A percentile compares a stretch with the other conserved stretches of the same genome.
phyloP scores from a whole-genome alignment of 176 grass and related monocot species.

The Aegilops speltoides region DNA sequence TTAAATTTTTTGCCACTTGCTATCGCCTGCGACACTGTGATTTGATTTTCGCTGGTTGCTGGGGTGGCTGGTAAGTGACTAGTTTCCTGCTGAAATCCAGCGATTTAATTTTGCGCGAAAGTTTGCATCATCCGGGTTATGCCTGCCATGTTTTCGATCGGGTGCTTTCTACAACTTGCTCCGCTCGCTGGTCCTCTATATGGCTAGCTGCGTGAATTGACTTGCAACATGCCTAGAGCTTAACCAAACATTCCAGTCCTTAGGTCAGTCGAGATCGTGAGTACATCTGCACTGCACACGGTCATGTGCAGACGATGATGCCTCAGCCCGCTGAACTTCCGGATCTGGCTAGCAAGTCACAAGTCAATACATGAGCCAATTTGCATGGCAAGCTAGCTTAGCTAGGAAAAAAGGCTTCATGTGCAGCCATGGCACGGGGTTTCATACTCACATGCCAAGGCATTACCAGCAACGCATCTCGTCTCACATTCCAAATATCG shows the following conservation, averaged over 20 bases:
- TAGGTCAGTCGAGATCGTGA: background rate
- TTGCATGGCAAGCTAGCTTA: background rate
- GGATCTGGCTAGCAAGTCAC: background rate
- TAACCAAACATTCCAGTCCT: constrained; percentile 39
- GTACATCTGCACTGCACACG: constrained; percentile 1
- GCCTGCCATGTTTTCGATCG: background rate
- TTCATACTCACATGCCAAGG: background rate
- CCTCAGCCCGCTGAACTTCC: background rate
- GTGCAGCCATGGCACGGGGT: background rate
- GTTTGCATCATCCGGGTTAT: background rate
- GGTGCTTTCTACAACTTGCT: background rate
- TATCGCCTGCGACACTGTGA: too few relatives aligned
- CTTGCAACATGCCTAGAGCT: background rate
- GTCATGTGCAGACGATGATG: background rate
- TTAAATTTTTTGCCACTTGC: too few relatives aligned
- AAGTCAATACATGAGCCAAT: background rate
- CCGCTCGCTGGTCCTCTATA: too few relatives aligned
- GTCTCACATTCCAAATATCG: background rate
- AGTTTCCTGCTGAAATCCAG: background rate
- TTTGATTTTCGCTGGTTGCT: too few relatives aligned
- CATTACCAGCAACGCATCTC: background rate
- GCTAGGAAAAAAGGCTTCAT: background rate
- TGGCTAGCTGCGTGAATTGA: background rate
- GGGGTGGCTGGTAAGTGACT: too few relatives aligned
- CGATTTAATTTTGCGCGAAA: background rate